Conservation (phyloP, 805 yeast genomes). For the Brettanomyces nanus region DNA sequence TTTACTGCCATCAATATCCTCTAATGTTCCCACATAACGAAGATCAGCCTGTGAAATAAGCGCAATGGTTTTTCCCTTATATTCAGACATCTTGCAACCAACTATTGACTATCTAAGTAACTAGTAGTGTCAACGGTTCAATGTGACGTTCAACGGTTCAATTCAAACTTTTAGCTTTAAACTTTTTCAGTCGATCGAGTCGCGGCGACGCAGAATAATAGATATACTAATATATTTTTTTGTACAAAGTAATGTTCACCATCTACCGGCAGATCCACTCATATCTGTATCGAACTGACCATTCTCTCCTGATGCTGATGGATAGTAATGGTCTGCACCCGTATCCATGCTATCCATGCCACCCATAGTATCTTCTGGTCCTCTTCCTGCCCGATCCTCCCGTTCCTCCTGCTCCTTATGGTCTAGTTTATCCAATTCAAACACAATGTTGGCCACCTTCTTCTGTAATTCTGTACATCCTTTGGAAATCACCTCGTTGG, state of each 20-base stretch:
- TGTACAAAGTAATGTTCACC: no score
- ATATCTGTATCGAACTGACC: constrained; percentile 18
- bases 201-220: no score
- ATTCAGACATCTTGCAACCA: constrained; percentile 71
- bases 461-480: constrained; percentile 81
- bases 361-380: no score
- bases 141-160: no score
- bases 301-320: constrained; percentile 17
- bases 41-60: constrained; percentile 71
- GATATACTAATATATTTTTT: no score
- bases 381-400: neutral
- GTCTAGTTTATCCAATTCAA: constrained; percentile 48
- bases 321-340: no score
- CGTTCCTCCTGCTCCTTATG: constrained; percentile 25
- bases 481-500: constrained; percentile 80
- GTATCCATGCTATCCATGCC: no score
- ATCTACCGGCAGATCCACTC: constrained; percentile 24
- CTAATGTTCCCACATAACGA: constrained; percentile 78
- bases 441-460: constrained; percentile 81
- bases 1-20: constrained; percentile 80
- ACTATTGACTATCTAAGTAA: no score
- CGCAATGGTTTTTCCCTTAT: constrained; percentile 83
- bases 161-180: no score
- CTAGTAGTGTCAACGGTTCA: no score
- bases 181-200: no score